Percentiles rank a stretch among this genome's conserved stretches.
Conservation (phyloP, 768 basidiomycete species). For the Candolleomyces eurysporus region DNA sequence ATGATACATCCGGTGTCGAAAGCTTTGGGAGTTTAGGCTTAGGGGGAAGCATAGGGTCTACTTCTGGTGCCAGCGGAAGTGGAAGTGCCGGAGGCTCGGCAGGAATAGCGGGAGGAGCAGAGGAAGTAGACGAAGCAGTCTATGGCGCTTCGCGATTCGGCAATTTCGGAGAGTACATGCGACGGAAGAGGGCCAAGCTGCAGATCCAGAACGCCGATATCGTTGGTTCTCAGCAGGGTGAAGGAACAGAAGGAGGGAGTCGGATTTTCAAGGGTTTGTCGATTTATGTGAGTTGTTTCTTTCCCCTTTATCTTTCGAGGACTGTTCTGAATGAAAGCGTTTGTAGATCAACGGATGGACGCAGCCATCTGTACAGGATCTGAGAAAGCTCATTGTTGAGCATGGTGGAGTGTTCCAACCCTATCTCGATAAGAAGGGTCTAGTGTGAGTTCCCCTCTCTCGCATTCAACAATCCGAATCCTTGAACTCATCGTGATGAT, state of each 20-base stretch:
- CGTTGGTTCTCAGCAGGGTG: constrained; percentile 3
- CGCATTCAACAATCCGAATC: neutral
- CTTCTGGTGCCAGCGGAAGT: too few species aligned
- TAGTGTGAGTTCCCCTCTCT: constrained; percentile 51
- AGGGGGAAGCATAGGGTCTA: too few species aligned
- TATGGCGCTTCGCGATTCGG: constrained; percentile 85
- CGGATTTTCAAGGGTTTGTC: constrained; percentile 71
- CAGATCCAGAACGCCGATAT: constrained; percentile 70
- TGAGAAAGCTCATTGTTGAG: constrained; percentile 74
- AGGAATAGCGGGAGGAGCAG: constrained; percentile 7
- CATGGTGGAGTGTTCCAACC: constrained; percentile 85
- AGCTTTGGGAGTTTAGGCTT: too few species aligned
- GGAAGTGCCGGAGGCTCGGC: too few species aligned
- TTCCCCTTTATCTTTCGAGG: neutral
- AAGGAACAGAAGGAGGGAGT: constrained; percentile 24
- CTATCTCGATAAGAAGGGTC: constrained; percentile 75
- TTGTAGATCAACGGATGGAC: constrained; percentile 88
- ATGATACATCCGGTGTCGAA: neutral
- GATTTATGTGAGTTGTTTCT: constrained; percentile 66
- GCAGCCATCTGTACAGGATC: constrained; percentile 79
- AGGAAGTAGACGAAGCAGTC: constrained; percentile 36
- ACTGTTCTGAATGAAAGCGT: constrained; percentile 1
- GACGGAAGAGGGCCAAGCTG: constrained; percentile 85
- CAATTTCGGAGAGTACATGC: constrained; percentile 86
- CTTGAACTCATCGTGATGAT: neutral